Percentiles rank a stretch among this genome's conserved stretches.
Conservation (phyloP, 192 early-diverging fungal genomes). For the Backusella westeae region DNA sequence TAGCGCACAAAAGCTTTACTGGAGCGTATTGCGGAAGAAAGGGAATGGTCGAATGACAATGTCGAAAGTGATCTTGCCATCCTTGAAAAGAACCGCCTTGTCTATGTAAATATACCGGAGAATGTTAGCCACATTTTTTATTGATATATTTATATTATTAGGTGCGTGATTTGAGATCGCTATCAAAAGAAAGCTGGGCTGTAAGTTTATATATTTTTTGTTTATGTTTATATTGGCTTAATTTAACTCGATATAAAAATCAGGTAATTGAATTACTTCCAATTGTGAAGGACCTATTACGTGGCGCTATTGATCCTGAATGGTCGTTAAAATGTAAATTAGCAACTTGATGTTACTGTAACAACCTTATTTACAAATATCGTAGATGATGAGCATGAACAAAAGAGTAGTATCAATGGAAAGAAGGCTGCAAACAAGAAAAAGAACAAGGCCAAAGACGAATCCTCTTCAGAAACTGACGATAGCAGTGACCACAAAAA, state of each 20-base stretch:
- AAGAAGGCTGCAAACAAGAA: neutral
- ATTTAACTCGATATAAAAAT: neutral
- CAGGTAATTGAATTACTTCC: conserved; percentile 17
- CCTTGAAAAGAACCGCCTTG: neutral
- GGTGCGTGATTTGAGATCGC: conserved; percentile 6
- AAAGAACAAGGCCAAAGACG: neutral
- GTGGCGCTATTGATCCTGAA: conserved; percentile 7
- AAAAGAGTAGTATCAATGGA: neutral
- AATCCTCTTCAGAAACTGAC: neutral
- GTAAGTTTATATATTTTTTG: neutral
- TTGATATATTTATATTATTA: neutral
- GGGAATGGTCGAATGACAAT: neutral
- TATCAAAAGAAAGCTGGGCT: conserved; percentile 19
- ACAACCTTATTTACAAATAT: neutral
- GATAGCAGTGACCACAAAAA: neutral
- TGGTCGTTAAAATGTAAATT: neutral
- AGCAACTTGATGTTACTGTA: neutral
- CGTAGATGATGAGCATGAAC: neutral
- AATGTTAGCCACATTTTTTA: neutral
- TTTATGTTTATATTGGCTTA: neutral
- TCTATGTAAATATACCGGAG: neutral
- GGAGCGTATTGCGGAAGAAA: conserved; percentile 3
- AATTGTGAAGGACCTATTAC: conserved; percentile 8
- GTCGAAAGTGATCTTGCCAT: conserved; percentile 7
- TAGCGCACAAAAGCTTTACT: conserved; percentile 1